Conservation (phyloP, 176 grass and related monocot species). For the Rhynchospora tenuis region DNA sequence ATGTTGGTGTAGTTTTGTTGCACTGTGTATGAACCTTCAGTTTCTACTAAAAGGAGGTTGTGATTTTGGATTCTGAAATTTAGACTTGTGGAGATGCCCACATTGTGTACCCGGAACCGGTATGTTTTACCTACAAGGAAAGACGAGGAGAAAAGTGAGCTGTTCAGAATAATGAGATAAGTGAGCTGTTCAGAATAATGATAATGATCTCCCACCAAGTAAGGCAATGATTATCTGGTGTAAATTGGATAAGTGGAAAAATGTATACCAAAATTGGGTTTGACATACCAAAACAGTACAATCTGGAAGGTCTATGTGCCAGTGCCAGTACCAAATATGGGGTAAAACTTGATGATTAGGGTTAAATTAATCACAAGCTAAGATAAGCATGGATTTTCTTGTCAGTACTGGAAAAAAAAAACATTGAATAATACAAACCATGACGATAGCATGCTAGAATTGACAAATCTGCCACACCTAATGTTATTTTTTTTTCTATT, state of each 20-base stretch:
- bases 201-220: not conserved
- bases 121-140: constrained; percentile 72
- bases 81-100: constrained; percentile 67
- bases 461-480: not conserved
- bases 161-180: not conserved
- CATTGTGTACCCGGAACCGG: constrained; percentile 81
- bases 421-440: not conserved
- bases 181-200: not conserved
- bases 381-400: not conserved
- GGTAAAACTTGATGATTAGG: not conserved
- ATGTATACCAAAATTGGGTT: not conserved
- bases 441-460: not conserved
- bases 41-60: constrained; percentile 71
- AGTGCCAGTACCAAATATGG: not conserved
- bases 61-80: constrained; percentile 94
- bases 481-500: not conserved
- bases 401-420: not conserved
- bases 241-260: not conserved
- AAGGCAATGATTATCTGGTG: not conserved
- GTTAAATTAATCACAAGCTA: not conserved
- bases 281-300: not conserved
- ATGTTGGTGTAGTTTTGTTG: constrained; percentile 91
- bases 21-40: constrained; percentile 88
- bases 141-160: not conserved
- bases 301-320: not conserved